Conservation (phyloP, 2,329 filamentous ascomycete genomes). For the Cylindrodendrum hubeiense region DNA sequence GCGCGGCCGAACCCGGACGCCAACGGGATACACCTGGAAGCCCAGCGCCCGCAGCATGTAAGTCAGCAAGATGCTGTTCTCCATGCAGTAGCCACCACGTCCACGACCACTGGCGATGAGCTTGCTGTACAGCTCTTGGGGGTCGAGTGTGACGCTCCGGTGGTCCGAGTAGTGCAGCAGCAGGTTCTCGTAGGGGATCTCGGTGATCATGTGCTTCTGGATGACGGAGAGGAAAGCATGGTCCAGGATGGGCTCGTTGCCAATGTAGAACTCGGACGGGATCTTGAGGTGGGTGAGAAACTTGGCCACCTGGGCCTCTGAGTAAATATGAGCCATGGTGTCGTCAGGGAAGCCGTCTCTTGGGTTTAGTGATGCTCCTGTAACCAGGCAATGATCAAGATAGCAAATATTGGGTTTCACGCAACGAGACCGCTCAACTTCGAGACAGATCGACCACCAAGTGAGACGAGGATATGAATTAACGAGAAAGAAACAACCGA, state of each 20-base stretch:
- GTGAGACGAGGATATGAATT: constrained; percentile 7
- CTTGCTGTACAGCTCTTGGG: constrained; percentile 62
- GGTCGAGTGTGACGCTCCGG: constrained; percentile 57
- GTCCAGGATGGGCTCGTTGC: constrained; percentile 43
- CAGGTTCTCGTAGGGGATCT: constrained; percentile 69
- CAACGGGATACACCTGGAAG: constrained; percentile 66
- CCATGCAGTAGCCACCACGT: constrained; percentile 72
- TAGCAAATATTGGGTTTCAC: background rate
- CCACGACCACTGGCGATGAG: constrained; percentile 57
- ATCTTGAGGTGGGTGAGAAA: constrained; percentile 45
- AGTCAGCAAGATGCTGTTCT: constrained; percentile 66
- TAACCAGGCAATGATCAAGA: background rate
- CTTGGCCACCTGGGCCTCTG: constrained; percentile 44
- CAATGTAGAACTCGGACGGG: constrained; percentile 43
- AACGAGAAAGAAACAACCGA: constrained; percentile 19
- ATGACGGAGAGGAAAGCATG: constrained; percentile 52
- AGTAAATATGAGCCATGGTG: constrained; percentile 45
- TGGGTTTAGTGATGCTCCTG: background rate
- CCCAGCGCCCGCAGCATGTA: constrained; percentile 64
- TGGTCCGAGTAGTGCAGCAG: constrained; percentile 62
- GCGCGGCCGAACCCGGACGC: constrained; percentile 61
- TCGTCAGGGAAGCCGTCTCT: background rate
- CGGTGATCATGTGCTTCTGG: constrained; percentile 61
- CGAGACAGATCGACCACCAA: background rate
- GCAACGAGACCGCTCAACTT: background rate